phyloP scores from a whole-genome alignment of 148 eudicot genomes.

The Persicaria tinctoria region DNA sequence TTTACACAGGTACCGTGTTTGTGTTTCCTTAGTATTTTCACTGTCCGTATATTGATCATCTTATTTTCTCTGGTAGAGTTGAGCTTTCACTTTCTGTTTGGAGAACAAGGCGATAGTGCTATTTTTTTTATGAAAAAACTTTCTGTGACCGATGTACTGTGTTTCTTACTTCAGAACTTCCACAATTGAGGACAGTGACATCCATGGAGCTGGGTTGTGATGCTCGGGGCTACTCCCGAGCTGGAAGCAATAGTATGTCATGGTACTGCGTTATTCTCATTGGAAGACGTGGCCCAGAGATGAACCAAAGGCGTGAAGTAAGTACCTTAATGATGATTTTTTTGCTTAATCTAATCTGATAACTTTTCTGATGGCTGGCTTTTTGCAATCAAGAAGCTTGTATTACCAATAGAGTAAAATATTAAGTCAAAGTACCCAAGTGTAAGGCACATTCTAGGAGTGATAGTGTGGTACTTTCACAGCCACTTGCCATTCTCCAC shows the following conservation, averaged over 20 bases:
- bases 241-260: slow-evolving; percentile 46
- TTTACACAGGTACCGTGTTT: not conserved
- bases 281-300: slow-evolving; percentile 79
- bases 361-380: not conserved
- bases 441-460: too few species aligned
- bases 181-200: slow-evolving; percentile 81
- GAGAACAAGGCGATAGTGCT: not conserved
- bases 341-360: not conserved
- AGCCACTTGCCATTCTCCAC: too few species aligned
- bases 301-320: slow-evolving; percentile 84
- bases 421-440: too few species aligned
- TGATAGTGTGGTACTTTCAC: too few species aligned
- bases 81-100: not conserved
- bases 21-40: not conserved
- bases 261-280: slow-evolving; percentile 87
- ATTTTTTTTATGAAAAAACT: not conserved
- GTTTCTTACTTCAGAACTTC: slow-evolving; percentile 46
- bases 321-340: slow-evolving; percentile 21
- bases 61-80: not conserved
- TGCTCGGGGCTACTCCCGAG: slow-evolving; percentile 77
- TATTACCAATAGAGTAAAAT: too few species aligned
- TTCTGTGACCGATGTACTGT: not conserved
- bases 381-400: not conserved
- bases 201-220: slow-evolving; percentile 91
- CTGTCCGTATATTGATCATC: not conserved